Conservation (phyloP, 768 basidiomycete species). For the Amanita muscaria region DNA sequence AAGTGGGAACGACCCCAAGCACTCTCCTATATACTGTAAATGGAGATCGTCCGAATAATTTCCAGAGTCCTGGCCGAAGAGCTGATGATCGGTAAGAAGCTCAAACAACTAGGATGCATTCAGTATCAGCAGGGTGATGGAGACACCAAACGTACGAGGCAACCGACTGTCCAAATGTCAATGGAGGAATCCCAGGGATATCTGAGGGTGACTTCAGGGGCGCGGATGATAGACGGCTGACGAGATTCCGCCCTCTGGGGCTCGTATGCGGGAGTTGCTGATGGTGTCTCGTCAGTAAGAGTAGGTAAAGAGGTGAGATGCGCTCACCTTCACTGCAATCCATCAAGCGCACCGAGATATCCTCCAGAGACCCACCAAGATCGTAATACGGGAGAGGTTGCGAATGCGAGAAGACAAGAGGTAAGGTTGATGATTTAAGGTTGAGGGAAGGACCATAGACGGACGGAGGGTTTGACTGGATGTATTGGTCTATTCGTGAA, state of each 20-base stretch:
- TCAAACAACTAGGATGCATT: slow-evolving; percentile 3
- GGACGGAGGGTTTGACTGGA: neutral
- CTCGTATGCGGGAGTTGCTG: neutral
- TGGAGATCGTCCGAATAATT: slow-evolving; percentile 10
- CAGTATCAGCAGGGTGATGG: neutral
- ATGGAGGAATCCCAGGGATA: slow-evolving; percentile 14
- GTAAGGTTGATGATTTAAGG: slow-evolving; percentile 2
- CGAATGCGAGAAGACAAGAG: slow-evolving; percentile 6
- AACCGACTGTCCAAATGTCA: slow-evolving; percentile 22
- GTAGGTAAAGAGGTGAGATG: neutral
- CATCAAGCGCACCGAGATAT: slow-evolving; percentile 7
- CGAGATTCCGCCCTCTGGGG: neutral
- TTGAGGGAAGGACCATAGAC: slow-evolving; percentile 9
- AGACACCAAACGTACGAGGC: slow-evolving; percentile 13
- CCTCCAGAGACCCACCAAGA: slow-evolving; percentile 4
- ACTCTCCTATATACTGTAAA: slow-evolving; percentile 14
- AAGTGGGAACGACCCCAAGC: slow-evolving; percentile 13
- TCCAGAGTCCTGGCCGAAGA: slow-evolving; percentile 8
- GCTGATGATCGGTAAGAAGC: neutral
- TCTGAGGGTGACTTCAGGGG: slow-evolving; percentile 20
- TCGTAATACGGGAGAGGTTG: slow-evolving; percentile 8
- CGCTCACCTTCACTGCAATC: slow-evolving; percentile 9
- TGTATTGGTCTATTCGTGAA: slow-evolving; percentile 4
- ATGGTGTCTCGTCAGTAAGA: neutral
- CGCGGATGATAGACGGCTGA: slow-evolving; percentile 14